Base-by-base conservation (phyloP, 805 yeast species). In the Ogataea trehaloabstinens region DNA sequence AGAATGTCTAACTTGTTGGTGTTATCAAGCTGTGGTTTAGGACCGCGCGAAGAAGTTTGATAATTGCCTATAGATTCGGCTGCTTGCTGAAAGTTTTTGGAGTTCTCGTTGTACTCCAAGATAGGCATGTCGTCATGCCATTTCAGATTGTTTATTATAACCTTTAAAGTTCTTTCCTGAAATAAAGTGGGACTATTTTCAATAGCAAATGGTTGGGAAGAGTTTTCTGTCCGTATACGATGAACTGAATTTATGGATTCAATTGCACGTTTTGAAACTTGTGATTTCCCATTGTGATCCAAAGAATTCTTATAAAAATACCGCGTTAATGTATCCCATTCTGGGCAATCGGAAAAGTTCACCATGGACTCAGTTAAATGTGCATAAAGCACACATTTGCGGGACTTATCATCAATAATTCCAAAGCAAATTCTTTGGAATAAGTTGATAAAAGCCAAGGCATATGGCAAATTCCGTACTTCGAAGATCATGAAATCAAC, bases 291-390 rank as follows among this genome's bases (percentile, higher is more conserved):
- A 18, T 37, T 25, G 2, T 19, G 12, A 6, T 37, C 41, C 3
- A 46, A 7, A 17, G 58, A 44, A 21, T 37, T 35, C 29, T 42
- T 41, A 34, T 45, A 51, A 27, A 52, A 48, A 20, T 46, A 46
- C 24, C 53, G 30, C 3, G 45, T 41, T 20, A 51, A 30, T 3
- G 34, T 24, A 6, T 28, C 41, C 57, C 55, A 52, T 10, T 39
- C 25, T 4, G 50, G 46, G 4, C 52, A 46, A 10, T 35, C 45
- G 2, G 17, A n/a, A 21, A 48, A 52, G 3, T 27, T 17, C 3
- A 40, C 19, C 56, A 52, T 50, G 10, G 50, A 40, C 5, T 32
- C 28, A 2, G 49, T 27, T 19, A 52, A 16, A 10, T 38, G n/a
- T 2, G 42, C 32, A 29, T 52, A 50, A 12, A 48, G 15, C 17